Conservation (phyloP, 352 stramenopile genomes). For the Blastocystis sp. region DNA sequence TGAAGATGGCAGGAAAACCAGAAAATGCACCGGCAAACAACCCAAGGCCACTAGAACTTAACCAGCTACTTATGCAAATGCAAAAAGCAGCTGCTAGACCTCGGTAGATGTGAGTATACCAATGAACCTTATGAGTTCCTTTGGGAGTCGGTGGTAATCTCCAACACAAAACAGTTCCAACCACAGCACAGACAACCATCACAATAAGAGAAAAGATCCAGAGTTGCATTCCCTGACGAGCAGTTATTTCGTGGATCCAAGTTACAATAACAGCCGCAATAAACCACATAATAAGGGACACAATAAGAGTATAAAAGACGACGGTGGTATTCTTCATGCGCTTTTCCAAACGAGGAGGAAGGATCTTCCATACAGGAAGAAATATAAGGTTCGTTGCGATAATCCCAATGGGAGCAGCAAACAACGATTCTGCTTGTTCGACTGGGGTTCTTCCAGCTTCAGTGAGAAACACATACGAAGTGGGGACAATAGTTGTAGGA, state of each 20-base stretch:
- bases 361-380: slow-evolving; percentile 64
- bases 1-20: slow-evolving; percentile 64
- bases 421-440: slow-evolving; percentile 21
- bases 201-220: slow-evolving; percentile 42
- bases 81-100: neutral
- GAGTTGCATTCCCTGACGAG: neutral
- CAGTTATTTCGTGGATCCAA: slow-evolving; percentile 21
- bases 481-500: slow-evolving; percentile 52
- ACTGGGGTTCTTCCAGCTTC: neutral
- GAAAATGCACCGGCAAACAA: slow-evolving; percentile 44
- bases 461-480: slow-evolving; percentile 58
- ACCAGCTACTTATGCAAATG: slow-evolving; percentile 32
- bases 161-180: slow-evolving; percentile 49
- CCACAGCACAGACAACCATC: slow-evolving; percentile 13
- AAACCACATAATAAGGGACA: slow-evolving; percentile 44
- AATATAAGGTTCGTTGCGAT: slow-evolving; percentile 49
- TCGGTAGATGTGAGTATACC: slow-evolving; percentile 1
- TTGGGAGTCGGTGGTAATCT: slow-evolving; percentile 42
- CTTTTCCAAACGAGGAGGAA: slow-evolving; percentile 18
- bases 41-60: slow-evolving; percentile 29
- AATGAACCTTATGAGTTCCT: slow-evolving; percentile 22
- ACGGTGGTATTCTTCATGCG: neutral
- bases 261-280: slow-evolving; percentile 32
- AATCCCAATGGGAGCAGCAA: slow-evolving; percentile 56
- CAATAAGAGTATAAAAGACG: slow-evolving; percentile 17